Conservation (phyloP, 2,329 filamentous ascomycete species). For the Fusarium coicis region DNA sequence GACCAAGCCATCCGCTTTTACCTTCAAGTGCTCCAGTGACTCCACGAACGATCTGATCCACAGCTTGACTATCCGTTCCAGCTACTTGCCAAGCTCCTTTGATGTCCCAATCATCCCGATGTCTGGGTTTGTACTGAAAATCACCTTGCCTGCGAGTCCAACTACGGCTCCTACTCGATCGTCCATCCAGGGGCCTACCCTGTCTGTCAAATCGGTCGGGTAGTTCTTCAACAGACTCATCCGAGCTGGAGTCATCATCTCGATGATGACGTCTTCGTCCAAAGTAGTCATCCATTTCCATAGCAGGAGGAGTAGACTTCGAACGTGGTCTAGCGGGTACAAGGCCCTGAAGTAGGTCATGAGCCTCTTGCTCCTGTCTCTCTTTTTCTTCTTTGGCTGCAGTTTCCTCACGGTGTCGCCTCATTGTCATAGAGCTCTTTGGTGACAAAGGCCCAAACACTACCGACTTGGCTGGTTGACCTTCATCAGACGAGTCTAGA, state of each 20-base stretch:
- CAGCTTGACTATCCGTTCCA: constrained; percentile 55
- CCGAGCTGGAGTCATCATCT: constrained; percentile 38
- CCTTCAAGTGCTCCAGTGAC: constrained; percentile 47
- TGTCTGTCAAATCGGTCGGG: constrained; percentile 60
- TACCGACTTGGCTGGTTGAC: constrained; percentile 53
- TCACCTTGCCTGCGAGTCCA: constrained; percentile 55
- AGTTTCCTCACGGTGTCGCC: constrained; percentile 51
- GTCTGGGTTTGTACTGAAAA: constrained; percentile 53
- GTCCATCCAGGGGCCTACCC: constrained; percentile 54
- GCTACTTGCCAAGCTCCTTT: constrained; percentile 58
- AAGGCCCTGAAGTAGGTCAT: constrained; percentile 32
- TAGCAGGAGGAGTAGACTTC: constrained; percentile 40
- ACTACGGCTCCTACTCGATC: constrained; percentile 22
- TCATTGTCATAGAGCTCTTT: constrained; percentile 59
- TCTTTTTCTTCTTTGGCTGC: constrained; percentile 39
- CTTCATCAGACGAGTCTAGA: constrained; percentile 37
- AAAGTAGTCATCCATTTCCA: constrained; percentile 44
- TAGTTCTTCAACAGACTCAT: constrained; percentile 56
- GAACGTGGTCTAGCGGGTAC: constrained; percentile 30
- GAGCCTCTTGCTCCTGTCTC: constrained; percentile 26
- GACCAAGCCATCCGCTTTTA: constrained; percentile 45
- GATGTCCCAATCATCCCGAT: constrained; percentile 50
- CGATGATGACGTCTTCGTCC: constrained; percentile 36
- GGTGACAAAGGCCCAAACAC: constrained; percentile 62
- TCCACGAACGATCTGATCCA: constrained; percentile 49